phyloP scores from a whole-genome alignment of 352 stramenopile genomes.

The Blastocystis sp. region DNA sequence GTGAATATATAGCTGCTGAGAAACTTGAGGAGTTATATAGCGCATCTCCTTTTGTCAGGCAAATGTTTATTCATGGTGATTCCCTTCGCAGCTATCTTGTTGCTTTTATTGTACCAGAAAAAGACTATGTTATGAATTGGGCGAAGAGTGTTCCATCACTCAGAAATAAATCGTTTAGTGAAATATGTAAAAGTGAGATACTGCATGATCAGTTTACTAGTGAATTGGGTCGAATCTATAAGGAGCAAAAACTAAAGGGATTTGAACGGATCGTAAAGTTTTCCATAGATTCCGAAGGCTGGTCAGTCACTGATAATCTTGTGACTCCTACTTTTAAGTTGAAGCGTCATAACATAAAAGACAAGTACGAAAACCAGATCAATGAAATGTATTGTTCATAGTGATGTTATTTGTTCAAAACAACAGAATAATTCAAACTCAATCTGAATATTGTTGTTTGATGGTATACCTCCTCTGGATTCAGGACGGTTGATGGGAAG shows the following conservation, averaged over 20 bases:
- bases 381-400: slow-evolving; percentile 23
- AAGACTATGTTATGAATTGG: slow-evolving; percentile 71
- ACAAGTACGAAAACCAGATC: slow-evolving; percentile 31
- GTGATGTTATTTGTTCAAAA: neutral
- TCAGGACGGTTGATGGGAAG: slow-evolving; percentile 51
- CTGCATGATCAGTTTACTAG: slow-evolving; percentile 66
- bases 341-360: slow-evolving; percentile 33
- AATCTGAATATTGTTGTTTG: slow-evolving; percentile 36
- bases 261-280: slow-evolving; percentile 73
- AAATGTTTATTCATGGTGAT: slow-evolving; percentile 76
- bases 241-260: slow-evolving; percentile 70
- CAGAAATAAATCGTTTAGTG: neutral
- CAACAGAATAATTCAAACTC: neutral
- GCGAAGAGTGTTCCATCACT: slow-evolving; percentile 63
- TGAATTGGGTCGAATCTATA: slow-evolving; percentile 69
- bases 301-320: slow-evolving; percentile 70
- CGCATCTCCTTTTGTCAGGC: slow-evolving; percentile 72
- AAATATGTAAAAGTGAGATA: slow-evolving; percentile 61
- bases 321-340: slow-evolving; percentile 77
- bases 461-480: neutral
- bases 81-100: slow-evolving; percentile 74
- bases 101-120: slow-evolving; percentile 72
- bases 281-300: slow-evolving; percentile 69
- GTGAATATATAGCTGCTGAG: slow-evolving; percentile 75
- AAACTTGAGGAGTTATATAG: slow-evolving; percentile 74